These are phyloP conservation scores for Ampelocalamus luodianensis DNA, from an alignment of 176 grass and related monocot genomes.

Conservation along the genomic window DNA sequence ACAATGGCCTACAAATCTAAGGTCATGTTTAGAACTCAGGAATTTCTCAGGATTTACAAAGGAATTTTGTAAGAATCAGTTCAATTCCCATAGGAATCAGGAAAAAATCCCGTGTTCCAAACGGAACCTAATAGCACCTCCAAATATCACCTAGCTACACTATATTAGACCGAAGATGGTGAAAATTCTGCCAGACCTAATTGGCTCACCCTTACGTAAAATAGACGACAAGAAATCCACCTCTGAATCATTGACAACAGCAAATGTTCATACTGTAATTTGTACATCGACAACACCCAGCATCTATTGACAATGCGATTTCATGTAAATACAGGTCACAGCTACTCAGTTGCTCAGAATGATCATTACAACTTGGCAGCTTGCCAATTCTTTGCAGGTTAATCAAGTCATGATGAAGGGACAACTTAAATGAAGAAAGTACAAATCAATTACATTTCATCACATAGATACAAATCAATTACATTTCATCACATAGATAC, in stretches of 20 bases:
- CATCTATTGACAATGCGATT: neutral
- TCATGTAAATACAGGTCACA: neutral
- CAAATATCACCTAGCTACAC: too few relatives aligned
- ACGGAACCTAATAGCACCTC: too few relatives aligned
- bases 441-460: slow-evolving; percentile 13
- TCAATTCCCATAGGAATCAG: too few relatives aligned
- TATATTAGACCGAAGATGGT: too few relatives aligned
- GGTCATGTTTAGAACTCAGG: too few relatives aligned
- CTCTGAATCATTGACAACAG: neutral
- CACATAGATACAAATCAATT: neutral
- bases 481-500: neutral
- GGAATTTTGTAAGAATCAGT: too few relatives aligned
- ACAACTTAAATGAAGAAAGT: neutral
- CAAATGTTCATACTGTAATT: neutral
- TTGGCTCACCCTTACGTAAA: too few relatives aligned
- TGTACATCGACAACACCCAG: neutral
- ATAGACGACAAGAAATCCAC: too few relatives aligned
- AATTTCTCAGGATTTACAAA: too few relatives aligned
- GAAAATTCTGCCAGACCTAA: too few relatives aligned
- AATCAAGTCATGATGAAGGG: slow-evolving; percentile 5
- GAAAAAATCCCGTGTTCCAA: too few relatives aligned
- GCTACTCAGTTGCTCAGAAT: neutral
- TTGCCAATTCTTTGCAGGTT: neutral
- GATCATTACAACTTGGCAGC: neutral
- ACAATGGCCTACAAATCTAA: too few relatives aligned